Evolutionary conservation across 441 rosid genomes (phyloP), one percentile per base, ranked within the genome.

Genomic region (Eutrema salsugineum): DNA sequence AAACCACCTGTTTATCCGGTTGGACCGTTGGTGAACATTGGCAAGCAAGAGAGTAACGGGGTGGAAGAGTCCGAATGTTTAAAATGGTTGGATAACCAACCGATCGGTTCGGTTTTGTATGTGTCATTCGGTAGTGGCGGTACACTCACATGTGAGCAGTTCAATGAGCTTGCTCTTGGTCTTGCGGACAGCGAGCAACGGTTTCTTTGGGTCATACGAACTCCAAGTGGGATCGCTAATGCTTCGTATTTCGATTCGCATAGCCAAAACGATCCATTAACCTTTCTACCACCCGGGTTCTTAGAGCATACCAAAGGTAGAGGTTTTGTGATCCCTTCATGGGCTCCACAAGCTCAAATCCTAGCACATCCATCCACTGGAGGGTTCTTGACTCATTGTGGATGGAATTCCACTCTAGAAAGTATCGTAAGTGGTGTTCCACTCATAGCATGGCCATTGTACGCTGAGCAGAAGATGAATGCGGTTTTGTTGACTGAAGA

Each of bases 121-220:
- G 78, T 82, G 4, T 77, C 78, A 0, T 82, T 82, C 22, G 85
- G 83, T 27, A 79, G 85, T 39, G 85, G 83, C 4, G 87, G 87
- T 35, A 80, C 78, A n/a, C 57, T 81, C 15, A 75, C 82, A 1
- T 47, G 24, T 5, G 65, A 57, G 28, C 85, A 79, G 38, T 27
- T 76, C 27, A 67, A 47, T 2, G 87, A 81, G 77, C 70, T 81
- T 7, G 85, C 85, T 44, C 33, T 66, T 3, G 87, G 85, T n/a
- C 66, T 84, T 20, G 87, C 77, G 19, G 73, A 77, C 32, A 81
- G 84, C 33, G 73, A 58, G 19, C 87, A 81, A 63, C 73, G 82
- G 59, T 83, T 83, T 54, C 36, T 83, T 36, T 83, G 84, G 83
- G 84, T 81, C 46, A 73, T 71, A 8, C 20, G 77, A 44, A 74